These are phyloP conservation scores for Acorus calamus DNA, from an alignment of 106 monocot species.

Conservation along the genomic window DNA sequence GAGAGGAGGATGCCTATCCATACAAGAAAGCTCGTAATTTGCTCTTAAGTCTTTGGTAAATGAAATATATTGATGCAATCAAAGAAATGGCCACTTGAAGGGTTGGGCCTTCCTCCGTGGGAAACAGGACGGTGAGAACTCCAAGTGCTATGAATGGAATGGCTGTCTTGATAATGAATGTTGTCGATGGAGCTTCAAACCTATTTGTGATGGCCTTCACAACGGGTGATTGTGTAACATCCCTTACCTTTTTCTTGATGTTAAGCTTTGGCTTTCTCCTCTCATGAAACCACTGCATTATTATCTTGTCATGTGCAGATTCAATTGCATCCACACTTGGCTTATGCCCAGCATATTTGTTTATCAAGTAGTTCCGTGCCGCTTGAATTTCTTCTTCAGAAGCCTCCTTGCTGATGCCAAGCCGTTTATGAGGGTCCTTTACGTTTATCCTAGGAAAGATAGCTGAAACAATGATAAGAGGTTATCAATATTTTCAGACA, in stretches of 20 bases:
- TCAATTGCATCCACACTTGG: constrained; percentile 95
- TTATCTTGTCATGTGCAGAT: constrained; percentile 91
- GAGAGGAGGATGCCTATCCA: constrained; percentile 42
- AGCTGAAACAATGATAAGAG: constrained; percentile 25
- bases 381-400: constrained; percentile 99
- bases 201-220: constrained; percentile 61
- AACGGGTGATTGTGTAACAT: constrained; percentile 57
- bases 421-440: constrained; percentile 79
- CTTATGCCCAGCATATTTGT: constrained; percentile 70
- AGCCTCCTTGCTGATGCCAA: constrained; percentile 87
- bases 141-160: constrained; percentile 56
- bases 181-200: constrained; percentile 62
- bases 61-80: constrained; percentile 71
- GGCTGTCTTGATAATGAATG: constrained; percentile 62
- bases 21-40: constrained; percentile 61
- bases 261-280: constrained; percentile 88
- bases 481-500: neutral
- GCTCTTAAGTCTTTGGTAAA: constrained; percentile 53
- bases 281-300: constrained; percentile 76
- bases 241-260: constrained; percentile 71
- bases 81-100: constrained; percentile 90
- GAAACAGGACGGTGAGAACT: constrained; percentile 72
- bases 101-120: constrained; percentile 97
- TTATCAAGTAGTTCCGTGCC: constrained; percentile 81
- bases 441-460: constrained; percentile 81